These are phyloP conservation scores for Naganishia antarctica DNA, from an alignment of 768 basidiomycete genomes.

Conservation along the genomic window DNA sequence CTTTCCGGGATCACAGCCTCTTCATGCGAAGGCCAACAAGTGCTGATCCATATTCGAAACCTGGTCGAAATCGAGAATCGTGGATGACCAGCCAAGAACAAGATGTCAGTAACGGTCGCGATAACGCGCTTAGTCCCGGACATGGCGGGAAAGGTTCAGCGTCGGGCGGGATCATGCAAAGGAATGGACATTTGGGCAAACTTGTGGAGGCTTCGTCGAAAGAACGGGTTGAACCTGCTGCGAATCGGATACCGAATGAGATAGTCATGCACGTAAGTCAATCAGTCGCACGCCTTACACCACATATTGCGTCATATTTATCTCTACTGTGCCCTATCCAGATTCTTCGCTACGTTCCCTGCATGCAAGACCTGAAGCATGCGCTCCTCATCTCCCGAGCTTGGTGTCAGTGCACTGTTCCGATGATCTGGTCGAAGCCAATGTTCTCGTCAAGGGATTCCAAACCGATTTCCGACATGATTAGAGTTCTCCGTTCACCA, in stretches of 20 bases:
- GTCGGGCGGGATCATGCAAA: conserved; percentile 27
- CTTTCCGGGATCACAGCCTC: neutral
- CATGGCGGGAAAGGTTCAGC: neutral
- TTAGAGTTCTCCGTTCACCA: conserved; percentile 32
- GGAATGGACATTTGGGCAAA: neutral
- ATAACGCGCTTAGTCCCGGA: neutral
- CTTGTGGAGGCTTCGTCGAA: conserved; percentile 2
- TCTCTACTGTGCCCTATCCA: conserved; percentile 9
- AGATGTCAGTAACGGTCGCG: neutral
- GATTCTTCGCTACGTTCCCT: conserved; percentile 77
- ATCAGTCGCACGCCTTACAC: too few relatives aligned
- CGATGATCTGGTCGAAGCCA: conserved; percentile 91
- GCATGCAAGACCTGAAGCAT: conserved; percentile 66
- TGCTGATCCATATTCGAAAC: neutral
- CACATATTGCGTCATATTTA: neutral
- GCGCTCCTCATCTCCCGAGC: conserved; percentile 75
- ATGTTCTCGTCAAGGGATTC: conserved; percentile 60
- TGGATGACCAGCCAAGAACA: too few relatives aligned
- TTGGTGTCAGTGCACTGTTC: conserved; percentile 95
- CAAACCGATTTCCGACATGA: conserved; percentile 1
- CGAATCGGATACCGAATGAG: conserved; percentile 66
- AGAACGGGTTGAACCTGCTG: conserved; percentile 30
- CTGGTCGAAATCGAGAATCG: neutral
- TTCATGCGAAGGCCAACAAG: neutral
- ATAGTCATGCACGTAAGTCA: conserved; percentile 68